These are phyloP conservation scores for Cyclanthera cordifolia DNA, from an alignment of 306 rosid genomes.

Conservation along the genomic window DNA sequence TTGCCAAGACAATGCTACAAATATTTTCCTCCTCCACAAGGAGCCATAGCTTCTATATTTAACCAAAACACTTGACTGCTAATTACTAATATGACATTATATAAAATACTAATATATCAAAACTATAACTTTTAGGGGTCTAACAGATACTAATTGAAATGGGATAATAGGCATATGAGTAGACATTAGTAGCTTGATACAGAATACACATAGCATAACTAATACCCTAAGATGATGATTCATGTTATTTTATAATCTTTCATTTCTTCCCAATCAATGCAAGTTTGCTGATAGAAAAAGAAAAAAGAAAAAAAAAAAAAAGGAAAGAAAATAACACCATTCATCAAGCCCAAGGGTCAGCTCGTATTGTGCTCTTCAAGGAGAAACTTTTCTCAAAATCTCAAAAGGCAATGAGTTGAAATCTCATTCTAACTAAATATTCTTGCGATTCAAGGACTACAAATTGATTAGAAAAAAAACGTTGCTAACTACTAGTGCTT, in stretches of 20 bases:
- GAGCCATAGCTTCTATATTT: too few species aligned
- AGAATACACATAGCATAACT: neutral
- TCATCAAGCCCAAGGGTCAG: too few species aligned
- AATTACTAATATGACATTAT: too few species aligned
- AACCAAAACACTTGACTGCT: too few species aligned
- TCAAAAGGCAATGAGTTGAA: neutral
- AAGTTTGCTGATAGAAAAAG: too few species aligned
- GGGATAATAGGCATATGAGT: neutral
- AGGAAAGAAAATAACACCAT: too few species aligned
- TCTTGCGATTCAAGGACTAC: neutral
- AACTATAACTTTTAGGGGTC: too few species aligned
- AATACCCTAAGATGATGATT: neutral
- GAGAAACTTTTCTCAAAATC: neutral
- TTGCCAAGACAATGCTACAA: too few species aligned
- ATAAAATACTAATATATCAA: too few species aligned
- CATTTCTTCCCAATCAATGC: too few species aligned
- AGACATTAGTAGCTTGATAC: neutral
- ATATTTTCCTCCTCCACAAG: too few species aligned
- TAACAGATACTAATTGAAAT: constrained; percentile 4
- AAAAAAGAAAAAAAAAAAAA: too few species aligned
- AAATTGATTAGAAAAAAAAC: neutral
- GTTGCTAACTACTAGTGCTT: neutral
- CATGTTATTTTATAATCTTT: neutral
- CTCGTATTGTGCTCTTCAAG: neutral
- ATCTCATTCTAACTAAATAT: constrained; percentile 1